Conservation (phyloP, 495 filamentous ascomycete species). For the Penicillium cosmopolitanum region DNA sequence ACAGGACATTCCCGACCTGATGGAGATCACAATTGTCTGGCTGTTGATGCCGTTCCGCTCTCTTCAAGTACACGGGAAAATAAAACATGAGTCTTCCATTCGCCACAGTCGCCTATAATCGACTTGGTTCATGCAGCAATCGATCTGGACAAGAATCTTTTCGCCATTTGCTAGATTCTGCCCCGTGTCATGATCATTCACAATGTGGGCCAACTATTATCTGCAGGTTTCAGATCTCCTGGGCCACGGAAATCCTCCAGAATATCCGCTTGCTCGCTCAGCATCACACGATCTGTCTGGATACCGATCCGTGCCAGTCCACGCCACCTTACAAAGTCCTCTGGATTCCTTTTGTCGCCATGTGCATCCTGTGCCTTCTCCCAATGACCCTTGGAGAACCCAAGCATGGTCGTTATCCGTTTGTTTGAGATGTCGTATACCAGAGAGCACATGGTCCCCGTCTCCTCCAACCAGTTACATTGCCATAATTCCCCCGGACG, state of each 20-base stretch:
- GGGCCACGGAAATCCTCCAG: slow-evolving; percentile 41
- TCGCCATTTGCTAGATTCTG: neutral
- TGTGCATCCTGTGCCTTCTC: slow-evolving; percentile 37
- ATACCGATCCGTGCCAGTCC: slow-evolving; percentile 36
- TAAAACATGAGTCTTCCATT: too few relatives aligned
- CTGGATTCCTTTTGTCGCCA: slow-evolving; percentile 41
- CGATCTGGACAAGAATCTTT: too few relatives aligned
- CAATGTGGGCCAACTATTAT: slow-evolving; percentile 38
- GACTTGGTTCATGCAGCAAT: too few relatives aligned
- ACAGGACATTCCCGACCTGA: neutral
- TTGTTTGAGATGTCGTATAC: slow-evolving; percentile 39
- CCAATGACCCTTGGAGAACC: slow-evolving; percentile 46
- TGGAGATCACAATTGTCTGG: too few relatives aligned
- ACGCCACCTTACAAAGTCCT: slow-evolving; percentile 39
- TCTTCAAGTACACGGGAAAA: too few relatives aligned
- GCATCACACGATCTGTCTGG: slow-evolving; percentile 37
- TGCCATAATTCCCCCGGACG: slow-evolving; percentile 43
- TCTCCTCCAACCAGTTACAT: slow-evolving; percentile 48
- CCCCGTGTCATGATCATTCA: slow-evolving; percentile 6
- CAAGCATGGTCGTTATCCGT: slow-evolving; percentile 39
- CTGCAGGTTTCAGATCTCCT: slow-evolving; percentile 36
- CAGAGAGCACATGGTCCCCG: slow-evolving; percentile 43
- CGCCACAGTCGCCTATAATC: too few relatives aligned
- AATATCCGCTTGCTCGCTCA: slow-evolving; percentile 47
- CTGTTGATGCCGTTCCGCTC: too few relatives aligned